Conservation (phyloP, 1,284 basidiomycete species). For the Sporisorium sorghi region DNA sequence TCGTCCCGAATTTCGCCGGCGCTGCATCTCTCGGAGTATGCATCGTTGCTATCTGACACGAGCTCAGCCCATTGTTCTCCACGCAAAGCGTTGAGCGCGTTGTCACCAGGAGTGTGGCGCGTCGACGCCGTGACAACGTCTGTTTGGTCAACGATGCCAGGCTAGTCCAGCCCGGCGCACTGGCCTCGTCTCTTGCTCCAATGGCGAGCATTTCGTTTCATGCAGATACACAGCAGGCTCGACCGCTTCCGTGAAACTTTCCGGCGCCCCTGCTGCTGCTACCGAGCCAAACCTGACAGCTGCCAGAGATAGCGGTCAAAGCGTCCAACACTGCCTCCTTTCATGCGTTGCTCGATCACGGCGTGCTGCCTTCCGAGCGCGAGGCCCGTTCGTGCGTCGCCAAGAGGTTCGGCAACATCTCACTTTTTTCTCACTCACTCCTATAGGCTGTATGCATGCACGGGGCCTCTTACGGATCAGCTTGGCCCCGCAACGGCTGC, state of each 20-base stretch:
- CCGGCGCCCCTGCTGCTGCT: no score
- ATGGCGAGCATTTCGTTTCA: background rate
- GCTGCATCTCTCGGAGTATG: background rate
- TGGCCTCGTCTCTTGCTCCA: conserved; percentile 1
- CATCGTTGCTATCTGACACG: background rate
- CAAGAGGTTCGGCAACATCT: background rate
- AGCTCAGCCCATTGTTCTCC: background rate
- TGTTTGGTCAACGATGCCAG: background rate
- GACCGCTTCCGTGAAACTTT: background rate
- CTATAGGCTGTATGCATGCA: background rate
- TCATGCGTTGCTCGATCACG: background rate
- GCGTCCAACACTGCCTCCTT: background rate
- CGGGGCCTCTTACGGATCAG: background rate
- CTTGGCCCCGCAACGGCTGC: background rate
- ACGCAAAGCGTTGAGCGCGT: background rate
- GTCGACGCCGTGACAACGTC: background rate
- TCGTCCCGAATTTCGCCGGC: background rate
- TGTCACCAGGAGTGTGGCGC: background rate
- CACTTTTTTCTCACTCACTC: background rate
- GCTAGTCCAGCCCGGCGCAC: background rate
- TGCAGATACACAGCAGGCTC: background rate
- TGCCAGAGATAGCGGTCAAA: background rate
- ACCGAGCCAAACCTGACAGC: background rate
- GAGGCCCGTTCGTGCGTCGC: background rate
- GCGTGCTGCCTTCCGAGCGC: background rate